These are phyloP conservation scores for Hypomyces perniciosus DNA, from an alignment of 2,329 filamentous ascomycete genomes.

Conservation along the genomic window DNA sequence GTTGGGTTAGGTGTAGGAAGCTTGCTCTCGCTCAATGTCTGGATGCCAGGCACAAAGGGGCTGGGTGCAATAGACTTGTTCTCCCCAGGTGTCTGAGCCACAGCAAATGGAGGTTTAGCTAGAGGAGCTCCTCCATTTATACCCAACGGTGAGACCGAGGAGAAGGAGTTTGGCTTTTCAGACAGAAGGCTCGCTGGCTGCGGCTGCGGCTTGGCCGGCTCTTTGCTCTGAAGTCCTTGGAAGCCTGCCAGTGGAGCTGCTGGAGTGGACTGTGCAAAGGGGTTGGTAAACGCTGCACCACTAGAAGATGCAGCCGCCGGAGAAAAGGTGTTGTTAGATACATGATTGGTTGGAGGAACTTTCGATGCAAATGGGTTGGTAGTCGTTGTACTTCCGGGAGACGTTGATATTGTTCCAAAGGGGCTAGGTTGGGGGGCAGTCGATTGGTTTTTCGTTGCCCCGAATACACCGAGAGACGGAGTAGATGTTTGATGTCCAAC, in stretches of 20 bases:
- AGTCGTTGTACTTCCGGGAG: background rate
- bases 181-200: background rate
- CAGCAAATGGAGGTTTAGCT: constrained; percentile 1
- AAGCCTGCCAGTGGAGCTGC: background rate
- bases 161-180: constrained; percentile 20
- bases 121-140: constrained; percentile 14
- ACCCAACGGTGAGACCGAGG: constrained; percentile 11
- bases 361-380: constrained; percentile 9
- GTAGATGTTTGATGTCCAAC: constrained; percentile 2
- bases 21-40: background rate
- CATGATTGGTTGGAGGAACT: background rate
- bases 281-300: background rate
- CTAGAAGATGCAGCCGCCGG: background rate
- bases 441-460: constrained; percentile 3
- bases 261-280: constrained; percentile 5
- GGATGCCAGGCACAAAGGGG: background rate
- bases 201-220: background rate
- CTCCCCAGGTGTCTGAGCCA: background rate
- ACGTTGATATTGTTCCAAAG: constrained; percentile 6
- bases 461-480: constrained; percentile 1
- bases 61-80: constrained; percentile 1
- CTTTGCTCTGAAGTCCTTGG: constrained; percentile 1
- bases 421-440: constrained; percentile 7
- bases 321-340: constrained; percentile 6
- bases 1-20: background rate